These are phyloP conservation scores for Parasarocladium wereldwijsianum DNA, from an alignment of 2,329 filamentous ascomycete genomes.

Conservation along the genomic window DNA sequence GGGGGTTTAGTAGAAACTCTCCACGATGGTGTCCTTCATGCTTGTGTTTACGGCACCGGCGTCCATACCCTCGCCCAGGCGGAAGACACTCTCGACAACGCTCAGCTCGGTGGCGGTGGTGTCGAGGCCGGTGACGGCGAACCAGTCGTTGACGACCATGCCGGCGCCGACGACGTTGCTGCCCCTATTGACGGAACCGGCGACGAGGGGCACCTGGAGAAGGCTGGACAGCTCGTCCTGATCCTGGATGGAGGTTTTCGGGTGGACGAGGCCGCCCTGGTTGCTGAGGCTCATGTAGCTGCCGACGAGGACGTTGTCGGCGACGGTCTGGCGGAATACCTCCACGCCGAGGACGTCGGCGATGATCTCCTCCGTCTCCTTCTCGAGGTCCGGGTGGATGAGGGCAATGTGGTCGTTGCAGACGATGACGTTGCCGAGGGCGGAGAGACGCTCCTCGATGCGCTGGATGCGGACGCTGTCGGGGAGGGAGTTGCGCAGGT, in stretches of 20 bases:
- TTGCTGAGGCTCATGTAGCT: slow-evolving; percentile 95
- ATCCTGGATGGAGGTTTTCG: slow-evolving; percentile 92
- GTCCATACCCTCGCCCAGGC: slow-evolving; percentile 73
- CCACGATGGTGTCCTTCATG: slow-evolving; percentile 97
- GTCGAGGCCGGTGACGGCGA: slow-evolving; percentile 84
- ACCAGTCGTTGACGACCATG: slow-evolving; percentile 61
- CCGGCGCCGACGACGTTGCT: slow-evolving; percentile 81
- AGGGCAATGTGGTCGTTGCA: slow-evolving; percentile 94
- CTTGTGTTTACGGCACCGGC: slow-evolving; percentile 65
- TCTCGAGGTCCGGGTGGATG: slow-evolving; percentile 89
- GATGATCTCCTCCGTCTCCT: slow-evolving; percentile 97
- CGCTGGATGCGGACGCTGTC: slow-evolving; percentile 88
- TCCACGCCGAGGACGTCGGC: slow-evolving; percentile 84
- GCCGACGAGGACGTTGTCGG: slow-evolving; percentile 91
- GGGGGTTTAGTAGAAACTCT: slow-evolving; percentile 98
- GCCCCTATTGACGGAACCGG: slow-evolving; percentile 85
- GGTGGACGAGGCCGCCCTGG: slow-evolving; percentile 91
- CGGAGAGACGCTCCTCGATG: slow-evolving; percentile 92
- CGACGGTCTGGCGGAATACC: slow-evolving; percentile 86
- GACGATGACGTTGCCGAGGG: slow-evolving; percentile 93
- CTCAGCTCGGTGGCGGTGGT: slow-evolving; percentile 96
- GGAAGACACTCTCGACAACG: slow-evolving; percentile 92
- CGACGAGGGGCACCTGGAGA: slow-evolving; percentile 89
- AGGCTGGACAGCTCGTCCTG: slow-evolving; percentile 92
- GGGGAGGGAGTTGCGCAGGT: slow-evolving; percentile 87